Percentiles rank a stretch among this genome's conserved stretches.
Conservation (phyloP, 768 basidiomycete genomes). For the Trametes gibbosa region DNA sequence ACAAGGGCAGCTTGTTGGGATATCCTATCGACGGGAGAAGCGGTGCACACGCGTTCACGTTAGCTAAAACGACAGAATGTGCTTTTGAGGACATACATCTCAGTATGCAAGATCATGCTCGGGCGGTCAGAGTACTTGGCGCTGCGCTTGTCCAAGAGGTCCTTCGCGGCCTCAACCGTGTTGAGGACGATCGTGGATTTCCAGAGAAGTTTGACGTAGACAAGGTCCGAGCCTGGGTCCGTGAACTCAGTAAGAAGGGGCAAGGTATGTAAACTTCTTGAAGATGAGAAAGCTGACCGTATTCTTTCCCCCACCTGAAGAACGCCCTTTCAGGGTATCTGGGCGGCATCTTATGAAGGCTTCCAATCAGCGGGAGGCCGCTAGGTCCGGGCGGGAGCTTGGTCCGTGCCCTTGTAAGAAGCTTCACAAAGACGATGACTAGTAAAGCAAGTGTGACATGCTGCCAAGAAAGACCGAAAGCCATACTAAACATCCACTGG, state of each 20-base stretch:
- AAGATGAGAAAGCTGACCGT: conserved; percentile 2
- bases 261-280: not conserved
- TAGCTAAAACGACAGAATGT: not conserved
- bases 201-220: conserved; percentile 16
- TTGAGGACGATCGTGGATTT: conserved; percentile 28
- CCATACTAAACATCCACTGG: too few species aligned
- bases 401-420: too few species aligned
- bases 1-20: conserved; percentile 4
- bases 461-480: not conserved
- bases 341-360: conserved; percentile 14
- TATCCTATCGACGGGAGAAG: conserved; percentile 2
- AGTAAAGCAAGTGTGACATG: not conserved
- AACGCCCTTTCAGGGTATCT: conserved; percentile 10
- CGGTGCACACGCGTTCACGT: too few species aligned
- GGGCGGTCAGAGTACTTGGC: conserved; percentile 30
- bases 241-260: not conserved
- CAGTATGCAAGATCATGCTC: conserved; percentile 15
- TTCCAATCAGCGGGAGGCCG: conserved; percentile 17
- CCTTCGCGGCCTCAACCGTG: conserved; percentile 22
- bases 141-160: conserved; percentile 29
- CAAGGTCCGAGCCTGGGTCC: conserved; percentile 14
- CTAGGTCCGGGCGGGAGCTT: conserved; percentile 21
- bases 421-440: not conserved
- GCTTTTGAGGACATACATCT: not conserved
- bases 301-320: conserved; percentile 7